These are phyloP conservation scores for Plectranthus barbatus DNA, from an alignment of 257 asterid genomes.

Conservation along the genomic window DNA sequence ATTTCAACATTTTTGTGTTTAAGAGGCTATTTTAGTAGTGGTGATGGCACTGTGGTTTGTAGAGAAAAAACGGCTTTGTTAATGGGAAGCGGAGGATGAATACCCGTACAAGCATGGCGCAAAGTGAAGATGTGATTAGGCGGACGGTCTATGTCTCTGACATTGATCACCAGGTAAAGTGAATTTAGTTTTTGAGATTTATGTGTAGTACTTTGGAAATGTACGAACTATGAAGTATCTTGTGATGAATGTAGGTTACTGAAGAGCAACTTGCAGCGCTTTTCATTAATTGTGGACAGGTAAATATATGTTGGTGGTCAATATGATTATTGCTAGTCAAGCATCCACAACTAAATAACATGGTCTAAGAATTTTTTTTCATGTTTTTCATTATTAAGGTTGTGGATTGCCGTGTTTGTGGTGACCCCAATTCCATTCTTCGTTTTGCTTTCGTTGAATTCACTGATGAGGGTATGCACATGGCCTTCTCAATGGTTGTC, in stretches of 20 bases:
- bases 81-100: slow-evolving; percentile 50
- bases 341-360: neutral
- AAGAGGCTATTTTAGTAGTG: slow-evolving; percentile 8
- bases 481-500: neutral
- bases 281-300: slow-evolving; percentile 62
- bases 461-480: slow-evolving; percentile 56
- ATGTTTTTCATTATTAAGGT: slow-evolving; percentile 34
- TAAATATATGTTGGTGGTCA: slow-evolving; percentile 8
- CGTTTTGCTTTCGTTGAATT: slow-evolving; percentile 69
- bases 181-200: neutral
- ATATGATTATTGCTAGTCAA: neutral
- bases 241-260: slow-evolving; percentile 40
- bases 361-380: neutral
- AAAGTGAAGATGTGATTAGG: slow-evolving; percentile 64
- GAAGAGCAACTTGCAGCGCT: slow-evolving; percentile 74
- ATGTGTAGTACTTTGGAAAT: neutral
- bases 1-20: neutral
- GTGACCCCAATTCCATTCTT: slow-evolving; percentile 71
- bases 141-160: slow-evolving; percentile 72
- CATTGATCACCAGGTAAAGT: slow-evolving; percentile 67
- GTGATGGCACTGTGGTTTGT: slow-evolving; percentile 17
- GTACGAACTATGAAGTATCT: neutral
- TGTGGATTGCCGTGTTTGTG: slow-evolving; percentile 78
- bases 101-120: slow-evolving; percentile 61
- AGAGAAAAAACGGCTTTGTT: slow-evolving; percentile 50